Conservation (phyloP, 352 stramenopile species). For the Pythium vanterpoolii region DNA sequence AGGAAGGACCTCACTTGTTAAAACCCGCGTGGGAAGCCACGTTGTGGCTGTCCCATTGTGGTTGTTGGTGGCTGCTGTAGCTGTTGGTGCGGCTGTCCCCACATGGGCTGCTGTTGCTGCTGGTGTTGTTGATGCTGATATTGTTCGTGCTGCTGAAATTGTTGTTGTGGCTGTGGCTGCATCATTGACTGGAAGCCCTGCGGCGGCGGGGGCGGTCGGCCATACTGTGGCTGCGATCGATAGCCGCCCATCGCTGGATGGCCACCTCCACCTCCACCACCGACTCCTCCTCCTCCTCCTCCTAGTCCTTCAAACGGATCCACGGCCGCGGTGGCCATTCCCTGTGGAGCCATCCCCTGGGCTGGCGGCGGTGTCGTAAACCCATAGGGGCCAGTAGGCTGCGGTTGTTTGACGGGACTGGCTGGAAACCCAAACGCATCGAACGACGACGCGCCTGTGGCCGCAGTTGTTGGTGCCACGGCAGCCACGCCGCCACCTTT, state of each 20-base stretch:
- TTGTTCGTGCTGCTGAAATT: too few species aligned
- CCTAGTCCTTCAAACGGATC: constrained; percentile 55
- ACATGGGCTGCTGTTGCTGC: constrained; percentile 17
- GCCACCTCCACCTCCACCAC: constrained; percentile 13
- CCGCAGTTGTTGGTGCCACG: not conserved
- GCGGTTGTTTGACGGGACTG: constrained; percentile 40
- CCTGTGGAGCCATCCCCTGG: constrained; percentile 7
- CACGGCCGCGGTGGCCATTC: constrained; percentile 21
- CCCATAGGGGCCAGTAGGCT: constrained; percentile 5
- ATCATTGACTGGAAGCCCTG: constrained; percentile 20
- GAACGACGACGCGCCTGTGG: constrained; percentile 22
- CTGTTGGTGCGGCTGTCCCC: constrained; percentile 8
- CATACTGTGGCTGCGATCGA: constrained; percentile 25
- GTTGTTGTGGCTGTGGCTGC: constrained; percentile 9
- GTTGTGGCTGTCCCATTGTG: constrained; percentile 32
- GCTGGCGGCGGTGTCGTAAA: constrained; percentile 15
- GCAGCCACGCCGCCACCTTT: too few species aligned
- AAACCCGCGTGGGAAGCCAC: constrained; percentile 28
- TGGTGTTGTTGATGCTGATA: too few species aligned
- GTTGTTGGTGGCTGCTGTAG: constrained; percentile 10
- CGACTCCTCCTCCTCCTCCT: constrained; percentile 13
- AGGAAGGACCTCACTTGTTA: too few species aligned
- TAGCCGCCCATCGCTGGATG: constrained; percentile 17
- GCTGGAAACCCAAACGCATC: constrained; percentile 54
- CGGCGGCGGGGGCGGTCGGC: not conserved